A percentile compares a stretch with the other conserved stretches of the same genome.
These are phyloP conservation scores for Microcyclospora pomicola DNA, from an alignment of 2,329 filamentous ascomycete species.

Conservation along the genomic window DNA sequence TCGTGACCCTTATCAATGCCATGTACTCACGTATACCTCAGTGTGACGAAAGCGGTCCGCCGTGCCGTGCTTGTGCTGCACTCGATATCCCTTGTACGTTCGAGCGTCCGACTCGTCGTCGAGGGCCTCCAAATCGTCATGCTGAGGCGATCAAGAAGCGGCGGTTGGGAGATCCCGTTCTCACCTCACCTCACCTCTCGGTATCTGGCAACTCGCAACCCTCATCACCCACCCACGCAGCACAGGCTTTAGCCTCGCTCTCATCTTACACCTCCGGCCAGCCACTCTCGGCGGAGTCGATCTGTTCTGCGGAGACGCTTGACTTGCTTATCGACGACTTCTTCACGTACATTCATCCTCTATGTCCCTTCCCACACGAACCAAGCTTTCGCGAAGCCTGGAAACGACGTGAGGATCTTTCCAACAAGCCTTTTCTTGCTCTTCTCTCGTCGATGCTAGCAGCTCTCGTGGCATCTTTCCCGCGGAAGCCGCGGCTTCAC, in stretches of 20 bases:
- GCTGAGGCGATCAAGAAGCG: conserved; percentile 53
- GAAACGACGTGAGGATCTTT: conserved; percentile 50
- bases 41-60: conserved; percentile 54
- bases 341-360: conserved; percentile 68
- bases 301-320: conserved; percentile 55
- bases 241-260: conserved; percentile 38
- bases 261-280: conserved; percentile 29
- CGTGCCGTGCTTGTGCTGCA: conserved; percentile 50
- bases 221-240: conserved; percentile 39
- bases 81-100: conserved; percentile 56
- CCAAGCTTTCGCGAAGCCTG: conserved; percentile 61
- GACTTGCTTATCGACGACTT: conserved; percentile 64
- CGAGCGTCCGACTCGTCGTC: conserved; percentile 46
- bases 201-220: conserved; percentile 26
- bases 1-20: no score
- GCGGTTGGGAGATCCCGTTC: conserved; percentile 30
- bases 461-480: conserved; percentile 60
- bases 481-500: conserved; percentile 54
- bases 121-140: conserved; percentile 53
- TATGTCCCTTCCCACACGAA: conserved; percentile 66
- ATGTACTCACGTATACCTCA: conserved; percentile 15
- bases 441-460: conserved; percentile 63
- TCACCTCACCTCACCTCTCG: conserved; percentile 27
- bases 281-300: conserved; percentile 48
- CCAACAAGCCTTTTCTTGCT: conserved; percentile 53